Evolutionary conservation across 2,329 filamentous ascomycete species (phyloP).

Genomic region (Cladophialophora psammophila): DNA sequence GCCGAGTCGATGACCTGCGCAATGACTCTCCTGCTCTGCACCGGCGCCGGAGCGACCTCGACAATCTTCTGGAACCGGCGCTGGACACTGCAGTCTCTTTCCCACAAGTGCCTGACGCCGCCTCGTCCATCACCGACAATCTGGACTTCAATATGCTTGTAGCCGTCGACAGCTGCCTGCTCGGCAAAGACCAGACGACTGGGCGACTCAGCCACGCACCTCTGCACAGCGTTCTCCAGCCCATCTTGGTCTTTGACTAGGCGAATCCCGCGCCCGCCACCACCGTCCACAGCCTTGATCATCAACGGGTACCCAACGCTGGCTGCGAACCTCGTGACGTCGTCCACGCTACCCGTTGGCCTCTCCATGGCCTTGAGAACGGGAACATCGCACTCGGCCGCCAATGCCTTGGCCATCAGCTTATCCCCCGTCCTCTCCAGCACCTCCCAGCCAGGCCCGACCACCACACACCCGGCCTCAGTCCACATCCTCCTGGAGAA

Average conservation of each 20-base stretch:
- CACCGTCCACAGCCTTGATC: constrained; percentile 71
- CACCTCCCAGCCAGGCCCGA: constrained; percentile 66
- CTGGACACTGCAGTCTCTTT: constrained; percentile 68
- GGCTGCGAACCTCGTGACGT: constrained; percentile 66
- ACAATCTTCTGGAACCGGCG: constrained; percentile 68
- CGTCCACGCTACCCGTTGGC: constrained; percentile 53
- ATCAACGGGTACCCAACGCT: constrained; percentile 63
- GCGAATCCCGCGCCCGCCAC: constrained; percentile 67
- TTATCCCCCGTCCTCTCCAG: constrained; percentile 65
- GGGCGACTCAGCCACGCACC: constrained; percentile 66
- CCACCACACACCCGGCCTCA: constrained; percentile 57
- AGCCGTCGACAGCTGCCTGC: constrained; percentile 68
- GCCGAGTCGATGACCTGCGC: constrained; percentile 62
- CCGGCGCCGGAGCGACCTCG: constrained; percentile 64
- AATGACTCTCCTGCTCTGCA: constrained; percentile 56
- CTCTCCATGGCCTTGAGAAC: constrained; percentile 57
- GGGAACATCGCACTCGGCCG: constrained; percentile 60
- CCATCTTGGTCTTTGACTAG: constrained; percentile 56
- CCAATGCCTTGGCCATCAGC: constrained; percentile 60
- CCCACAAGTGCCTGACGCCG: constrained; percentile 63
- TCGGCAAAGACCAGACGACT: constrained; percentile 66
- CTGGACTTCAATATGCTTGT: constrained; percentile 68
- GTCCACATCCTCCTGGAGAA: constrained; percentile 58
- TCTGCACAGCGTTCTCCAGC: constrained; percentile 56
- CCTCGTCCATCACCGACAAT: constrained; percentile 64